phyloP scores from a whole-genome alignment of 2,329 filamentous ascomycete genomes.

The Capronia americana region DNA sequence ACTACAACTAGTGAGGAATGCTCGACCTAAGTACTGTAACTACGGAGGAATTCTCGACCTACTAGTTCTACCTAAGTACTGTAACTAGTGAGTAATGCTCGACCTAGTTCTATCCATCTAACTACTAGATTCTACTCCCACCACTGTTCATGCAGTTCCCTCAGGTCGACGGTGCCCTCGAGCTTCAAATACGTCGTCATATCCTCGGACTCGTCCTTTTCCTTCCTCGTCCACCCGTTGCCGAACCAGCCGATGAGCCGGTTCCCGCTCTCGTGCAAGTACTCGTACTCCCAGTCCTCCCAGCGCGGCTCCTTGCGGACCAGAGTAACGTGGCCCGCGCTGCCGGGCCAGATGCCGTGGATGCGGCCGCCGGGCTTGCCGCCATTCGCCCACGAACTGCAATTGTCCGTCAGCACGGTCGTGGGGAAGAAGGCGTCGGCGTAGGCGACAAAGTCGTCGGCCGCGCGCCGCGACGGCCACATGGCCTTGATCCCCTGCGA shows the following conservation, averaged over 20 bases:
- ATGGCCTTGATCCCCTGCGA: slow-evolving; percentile 71
- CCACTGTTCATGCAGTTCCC: slow-evolving; percentile 35
- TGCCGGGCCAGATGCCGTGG: slow-evolving; percentile 36
- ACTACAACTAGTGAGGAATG: no score
- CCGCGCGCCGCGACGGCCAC: slow-evolving; percentile 61
- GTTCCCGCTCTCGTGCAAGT: slow-evolving; percentile 27
- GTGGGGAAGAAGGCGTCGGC: slow-evolving; percentile 62
- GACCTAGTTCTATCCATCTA: neutral
- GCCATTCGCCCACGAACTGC: slow-evolving; percentile 36
- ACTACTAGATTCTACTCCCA: slow-evolving; percentile 20
- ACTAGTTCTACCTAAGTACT: no score
- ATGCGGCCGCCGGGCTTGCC: slow-evolving; percentile 32
- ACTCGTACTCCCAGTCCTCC: slow-evolving; percentile 38
- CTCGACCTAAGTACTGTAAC: no score
- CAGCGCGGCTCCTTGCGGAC: slow-evolving; percentile 34
- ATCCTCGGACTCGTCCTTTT: slow-evolving; percentile 28
- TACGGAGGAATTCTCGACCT: no score
- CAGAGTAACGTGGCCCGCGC: slow-evolving; percentile 34
- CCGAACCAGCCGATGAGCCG: slow-evolving; percentile 31
- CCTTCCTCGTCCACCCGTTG: slow-evolving; percentile 35
- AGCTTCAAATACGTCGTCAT: slow-evolving; percentile 32
- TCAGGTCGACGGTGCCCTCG: slow-evolving; percentile 29
- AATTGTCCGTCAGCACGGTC: slow-evolving; percentile 51
- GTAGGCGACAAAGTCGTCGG: slow-evolving; percentile 70
- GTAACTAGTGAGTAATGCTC: no score